Evolutionary conservation across 768 basidiomycete species (phyloP), one percentile per base, ranked within the genome.

Genomic region (Boletus insuetus): DNA sequence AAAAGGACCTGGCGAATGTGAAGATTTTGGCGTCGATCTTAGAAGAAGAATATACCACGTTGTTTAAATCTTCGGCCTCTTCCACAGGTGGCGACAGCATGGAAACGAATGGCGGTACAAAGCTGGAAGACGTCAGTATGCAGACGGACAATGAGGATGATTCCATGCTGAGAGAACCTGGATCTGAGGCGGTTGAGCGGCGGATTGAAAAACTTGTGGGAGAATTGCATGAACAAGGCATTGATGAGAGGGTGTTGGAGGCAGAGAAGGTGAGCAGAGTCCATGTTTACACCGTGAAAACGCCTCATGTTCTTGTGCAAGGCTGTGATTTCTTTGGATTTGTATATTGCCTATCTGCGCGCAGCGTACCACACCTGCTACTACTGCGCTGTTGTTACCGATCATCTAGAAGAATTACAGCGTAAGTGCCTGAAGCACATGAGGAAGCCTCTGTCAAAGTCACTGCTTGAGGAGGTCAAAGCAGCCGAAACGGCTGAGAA

Each of bases 311-410:
- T 50, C 32, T 56, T 64, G 37, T 69, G 37, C 49, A 58, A 94
- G 91, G 84, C 84, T 64, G 81, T 83, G 66, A 77, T 94, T 65
- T 82, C 89, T 64, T 82, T 98, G 73, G 97, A 99, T 77, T 77
- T 96, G 72, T 94, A 94, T 74, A 78, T 98, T 72, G 87, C 89
- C 49, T 98, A 97, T 75, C 77, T 99, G 68, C 91, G 97, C 63
- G 81, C 85, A 69, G 95, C 91, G 51, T 94, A 89, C 74, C 82
- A 93, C 82, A 86, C 91, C 67, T 97, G 97, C 83, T 99, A 96
- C 76, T 99, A 99, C 76, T 99, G 97, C 80, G 87, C 89, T 64
- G 86, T 92, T 69, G 83, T 91, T 63, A 89, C 87, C 70, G 89
- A 96, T 75, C 94, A 94, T 77, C 75, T 89, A 72, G 97, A 99